Percentiles rank a stretch among this genome's conserved stretches.
Conservation (phyloP, 306 rosid genomes). For the Malus orientalis region DNA sequence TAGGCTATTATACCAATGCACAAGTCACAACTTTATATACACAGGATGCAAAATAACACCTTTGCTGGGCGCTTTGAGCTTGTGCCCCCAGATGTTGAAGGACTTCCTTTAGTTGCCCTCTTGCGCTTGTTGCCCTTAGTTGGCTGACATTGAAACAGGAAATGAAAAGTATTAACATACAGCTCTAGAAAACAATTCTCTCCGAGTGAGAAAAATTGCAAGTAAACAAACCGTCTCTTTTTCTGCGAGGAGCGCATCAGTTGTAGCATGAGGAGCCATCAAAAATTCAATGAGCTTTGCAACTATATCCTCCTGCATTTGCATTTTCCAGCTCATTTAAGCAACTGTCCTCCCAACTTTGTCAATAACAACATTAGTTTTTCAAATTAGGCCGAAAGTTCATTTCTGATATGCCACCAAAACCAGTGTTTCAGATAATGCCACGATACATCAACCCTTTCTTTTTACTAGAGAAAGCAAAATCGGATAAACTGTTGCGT, state of each 20-base stretch:
- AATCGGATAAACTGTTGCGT: neutral
- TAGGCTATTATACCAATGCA: neutral
- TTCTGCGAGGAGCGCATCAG: constrained; percentile 62
- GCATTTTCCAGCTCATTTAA: constrained; percentile 14
- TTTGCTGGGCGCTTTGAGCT: constrained; percentile 55
- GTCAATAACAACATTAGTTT: neutral
- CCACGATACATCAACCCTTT: neutral
- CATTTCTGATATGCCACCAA: neutral
- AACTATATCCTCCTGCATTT: constrained; percentile 73
- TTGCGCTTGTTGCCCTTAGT: constrained; percentile 66
- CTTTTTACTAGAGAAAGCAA: neutral
- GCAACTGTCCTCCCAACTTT: neutral
- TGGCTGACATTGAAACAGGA: constrained; percentile 36
- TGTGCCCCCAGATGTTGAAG: constrained; percentile 45
- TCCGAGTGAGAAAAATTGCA: neutral
- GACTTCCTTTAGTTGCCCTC: constrained; percentile 47
- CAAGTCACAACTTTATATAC: constrained; percentile 3
- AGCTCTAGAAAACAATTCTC: neutral
- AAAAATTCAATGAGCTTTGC: constrained; percentile 73
- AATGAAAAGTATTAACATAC: constrained; percentile 5
- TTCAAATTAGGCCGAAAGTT: neutral
- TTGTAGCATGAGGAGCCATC: constrained; percentile 76
- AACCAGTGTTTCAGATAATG: neutral
- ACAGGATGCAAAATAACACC: constrained; percentile 39
- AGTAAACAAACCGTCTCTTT: constrained; percentile 55